Evolutionary conservation across 768 basidiomycete genomes (phyloP), one percentile per base, ranked within the genome.

Genomic region (Galerina marginata): DNA sequence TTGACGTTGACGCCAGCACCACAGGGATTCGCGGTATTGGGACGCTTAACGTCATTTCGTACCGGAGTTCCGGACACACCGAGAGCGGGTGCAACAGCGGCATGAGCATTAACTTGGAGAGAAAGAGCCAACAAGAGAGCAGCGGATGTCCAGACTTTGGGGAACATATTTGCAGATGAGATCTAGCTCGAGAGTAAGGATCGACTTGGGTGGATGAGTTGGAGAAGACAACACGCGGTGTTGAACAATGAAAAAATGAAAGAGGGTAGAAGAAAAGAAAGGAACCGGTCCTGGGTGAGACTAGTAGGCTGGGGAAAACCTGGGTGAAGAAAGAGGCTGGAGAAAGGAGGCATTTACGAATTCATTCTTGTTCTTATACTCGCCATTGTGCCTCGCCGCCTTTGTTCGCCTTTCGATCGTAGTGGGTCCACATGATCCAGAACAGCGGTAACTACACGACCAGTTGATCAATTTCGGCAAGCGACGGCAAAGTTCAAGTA

Each of bases 21-120:
- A 65, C 84, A 86, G 0, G 77, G 77, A 33, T 63, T 67, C 12
- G 60, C 64, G 6, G 58, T 68, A 50, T 69, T 75, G 1, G 75
- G 75, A 7, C 71, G 62, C 64, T 72, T 74, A 45, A 77, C 78
- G 51, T 80, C 71, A 12, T 63, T 68, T 16, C 77, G 70, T 29
- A 60, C 60, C 14, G 73, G 72, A 0, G 67, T 66, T 16, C 74
- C 72, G 16, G 64, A 48, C 25, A 78, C 73, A 40, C 77, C 77
- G 62, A 85, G 77, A 9, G 74, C 75, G 46, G 83, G 83, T 9
- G 75, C 48, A 38, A 85, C 69, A 3, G 65, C 70, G 9, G 82
- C 79, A 58, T 83, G 82, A 0, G 76, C 82, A 54, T 68, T 65
- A 5, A 67, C 79, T 53, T 78, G 77, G 25, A 76, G 69, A 23